A percentile compares a stretch with the other conserved stretches of the same genome.
These are phyloP conservation scores for Pichia sp. DNA, from an alignment of 1,139 yeast species.

Conservation along the genomic window DNA sequence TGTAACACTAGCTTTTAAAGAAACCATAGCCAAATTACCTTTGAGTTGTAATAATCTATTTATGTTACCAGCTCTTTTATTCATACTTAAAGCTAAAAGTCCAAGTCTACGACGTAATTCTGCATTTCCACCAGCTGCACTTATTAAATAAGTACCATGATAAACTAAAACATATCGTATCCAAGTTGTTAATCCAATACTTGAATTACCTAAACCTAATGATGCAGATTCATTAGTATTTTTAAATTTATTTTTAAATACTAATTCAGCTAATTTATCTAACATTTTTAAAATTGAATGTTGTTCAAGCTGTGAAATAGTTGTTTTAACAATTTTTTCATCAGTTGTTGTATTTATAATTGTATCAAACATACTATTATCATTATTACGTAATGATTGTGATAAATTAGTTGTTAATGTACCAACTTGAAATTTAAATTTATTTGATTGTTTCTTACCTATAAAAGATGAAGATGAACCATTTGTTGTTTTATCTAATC, in stretches of 20 bases:
- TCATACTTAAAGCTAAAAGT: constrained; percentile 69
- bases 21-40: constrained; percentile 68
- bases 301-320: constrained; percentile 35
- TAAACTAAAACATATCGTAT: constrained; percentile 86
- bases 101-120: constrained; percentile 47
- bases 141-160: constrained; percentile 69
- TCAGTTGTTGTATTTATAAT: constrained; percentile 72
- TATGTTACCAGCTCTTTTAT: constrained; percentile 66
- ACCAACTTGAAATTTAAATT: constrained; percentile 43
- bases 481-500: constrained; percentile 22
- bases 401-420: constrained; percentile 61
- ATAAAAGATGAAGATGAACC: constrained; percentile 6
- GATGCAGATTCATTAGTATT: constrained; percentile 46
- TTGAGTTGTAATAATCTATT: constrained; percentile 78
- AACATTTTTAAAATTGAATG: constrained; percentile 66
- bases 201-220: constrained; percentile 10
- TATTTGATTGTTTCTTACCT: constrained; percentile 13
- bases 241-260: constrained; percentile 44
- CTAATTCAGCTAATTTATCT: constrained; percentile 79
- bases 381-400: constrained; percentile 69
- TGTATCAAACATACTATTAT: constrained; percentile 66
- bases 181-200: constrained; percentile 60
- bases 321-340: constrained; percentile 49
- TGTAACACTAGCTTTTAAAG: constrained; percentile 63
- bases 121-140: constrained; percentile 22